Base-by-base conservation (phyloP, 2,329 filamentous ascomycete genomes). In the Fusarium succisae region DNA sequence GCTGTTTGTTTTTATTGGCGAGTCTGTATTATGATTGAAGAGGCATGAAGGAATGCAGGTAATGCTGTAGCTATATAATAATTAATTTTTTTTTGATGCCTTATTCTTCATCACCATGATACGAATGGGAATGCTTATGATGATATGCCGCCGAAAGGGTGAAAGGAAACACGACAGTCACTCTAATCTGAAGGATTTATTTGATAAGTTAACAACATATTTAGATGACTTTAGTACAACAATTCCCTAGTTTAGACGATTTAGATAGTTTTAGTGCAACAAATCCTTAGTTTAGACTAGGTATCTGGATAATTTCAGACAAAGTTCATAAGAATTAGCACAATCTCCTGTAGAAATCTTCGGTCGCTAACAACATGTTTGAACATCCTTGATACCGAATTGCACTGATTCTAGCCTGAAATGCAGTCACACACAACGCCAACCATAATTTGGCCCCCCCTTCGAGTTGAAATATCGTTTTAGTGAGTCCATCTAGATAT, bases 401-500 rank as follows among this genome's bases (percentile, higher is more conserved):
- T 32, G 9, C 3, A 58, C 14, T 22, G 30, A 15, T n/a, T 35
- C 18, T 43, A 56, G n/a, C 37, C 26, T 45, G 35, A 45, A 35
- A n/a, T 41, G 43, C 26, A 26, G 26, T 38, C 18, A 39, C 22
- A 28, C 38, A 56, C 39, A 57, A 66, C 44, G 41, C 35, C 69
- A 59, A 45, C 55, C 43, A 30, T 53, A 43, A 28, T 24, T 62
- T 54, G 48, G 51, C n/a, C 45, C 54, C 53, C 41, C 26, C 50
- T 39, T 66, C 63, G 37, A 45, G 48, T 55, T 17, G 32, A 60
- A 54, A 47, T 38, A 22, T 22, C 61, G 66, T 55, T 43, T 61
- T 20, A 53, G 39, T 44, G 56, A 58, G 45, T 44, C 53, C 69
- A 53, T 63, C 63, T 47, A 48, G 44, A 48, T 26, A 41, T 64